Conservation (phyloP, 768 basidiomycete species). For the Xerocomellus intermedius region DNA sequence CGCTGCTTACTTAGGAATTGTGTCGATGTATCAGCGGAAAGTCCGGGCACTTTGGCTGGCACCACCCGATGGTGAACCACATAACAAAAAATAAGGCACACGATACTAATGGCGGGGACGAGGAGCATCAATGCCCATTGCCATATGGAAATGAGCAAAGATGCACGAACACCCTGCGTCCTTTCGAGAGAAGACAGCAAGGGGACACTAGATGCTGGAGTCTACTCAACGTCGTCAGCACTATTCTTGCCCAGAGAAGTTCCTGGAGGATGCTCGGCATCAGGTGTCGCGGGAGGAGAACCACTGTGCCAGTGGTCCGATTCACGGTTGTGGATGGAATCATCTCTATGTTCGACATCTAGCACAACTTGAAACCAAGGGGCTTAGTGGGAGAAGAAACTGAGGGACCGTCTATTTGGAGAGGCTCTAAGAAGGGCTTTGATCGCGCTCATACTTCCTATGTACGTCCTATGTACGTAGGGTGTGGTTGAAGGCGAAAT, state of each 20-base stretch:
- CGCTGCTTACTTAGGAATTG: constrained; percentile 8
- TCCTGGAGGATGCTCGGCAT: neutral
- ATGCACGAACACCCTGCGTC: neutral
- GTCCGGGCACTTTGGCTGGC: neutral
- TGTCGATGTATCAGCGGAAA: neutral
- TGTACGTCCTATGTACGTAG: too few relatives aligned
- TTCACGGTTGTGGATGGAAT: neutral
- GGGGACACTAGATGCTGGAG: neutral
- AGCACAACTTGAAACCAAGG: neutral
- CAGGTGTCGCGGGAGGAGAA: neutral
- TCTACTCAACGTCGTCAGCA: neutral
- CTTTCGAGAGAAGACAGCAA: neutral
- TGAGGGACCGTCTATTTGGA: neutral
- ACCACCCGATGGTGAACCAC: constrained; percentile 17
- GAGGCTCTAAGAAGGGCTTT: neutral
- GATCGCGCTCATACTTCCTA: neutral
- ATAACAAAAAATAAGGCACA: constrained; percentile 18
- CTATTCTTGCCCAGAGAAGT: neutral
- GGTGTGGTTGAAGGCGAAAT: neutral
- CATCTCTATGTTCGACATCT: constrained; percentile 5
- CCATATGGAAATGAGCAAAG: neutral
- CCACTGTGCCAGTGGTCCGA: neutral
- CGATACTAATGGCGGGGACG: neutral
- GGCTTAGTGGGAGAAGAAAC: neutral
- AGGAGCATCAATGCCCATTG: constrained; percentile 7